Percentiles rank a stretch among this genome's conserved stretches.
Evolutionary conservation across 139 green algal genomes (phyloP).

Genomic region (Picochlorum sp.): DNA sequence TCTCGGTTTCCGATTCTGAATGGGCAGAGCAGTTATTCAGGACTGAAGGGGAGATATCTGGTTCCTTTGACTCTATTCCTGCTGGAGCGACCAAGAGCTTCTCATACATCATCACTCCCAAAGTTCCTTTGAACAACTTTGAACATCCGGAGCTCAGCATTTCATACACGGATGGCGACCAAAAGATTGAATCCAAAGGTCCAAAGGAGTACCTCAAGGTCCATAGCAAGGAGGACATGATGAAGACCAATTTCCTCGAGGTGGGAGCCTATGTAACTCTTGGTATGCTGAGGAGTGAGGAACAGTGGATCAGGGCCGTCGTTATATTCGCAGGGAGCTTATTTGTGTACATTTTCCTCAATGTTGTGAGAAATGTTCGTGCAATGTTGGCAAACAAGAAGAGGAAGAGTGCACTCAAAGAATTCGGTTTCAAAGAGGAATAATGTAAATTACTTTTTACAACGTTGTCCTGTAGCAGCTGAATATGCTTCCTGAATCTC

Average conservation of each 20-base stretch:
- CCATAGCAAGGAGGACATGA: neutral
- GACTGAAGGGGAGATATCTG: slow-evolving; percentile 8
- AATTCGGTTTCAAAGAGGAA: slow-evolving; percentile 10
- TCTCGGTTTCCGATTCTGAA: slow-evolving; percentile 10
- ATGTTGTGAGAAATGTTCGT: neutral
- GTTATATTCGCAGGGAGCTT: neutral
- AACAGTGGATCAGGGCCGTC: slow-evolving; percentile 9
- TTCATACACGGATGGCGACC: slow-evolving; percentile 1
- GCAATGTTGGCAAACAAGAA: neutral
- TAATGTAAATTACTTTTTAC: neutral
- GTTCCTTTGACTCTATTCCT: slow-evolving; percentile 24
- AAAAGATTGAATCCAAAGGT: neutral
- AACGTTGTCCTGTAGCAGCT: too few relatives aligned
- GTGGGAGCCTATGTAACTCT: neutral
- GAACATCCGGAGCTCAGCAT: neutral
- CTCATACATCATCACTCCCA: slow-evolving; percentile 7
- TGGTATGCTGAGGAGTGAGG: slow-evolving; percentile 7
- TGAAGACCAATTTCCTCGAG: slow-evolving; percentile 5
- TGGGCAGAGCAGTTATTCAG: slow-evolving; percentile 14
- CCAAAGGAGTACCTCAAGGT: neutral
- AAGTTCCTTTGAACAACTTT: neutral
- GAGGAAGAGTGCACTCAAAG: slow-evolving; percentile 4
- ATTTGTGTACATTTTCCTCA: neutral
- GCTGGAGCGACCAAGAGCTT: slow-evolving; percentile 7
- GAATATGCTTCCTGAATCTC: too few relatives aligned